phyloP scores from a whole-genome alignment of 164 flowering plant genomes.

The Nymphaea colorata region DNA sequence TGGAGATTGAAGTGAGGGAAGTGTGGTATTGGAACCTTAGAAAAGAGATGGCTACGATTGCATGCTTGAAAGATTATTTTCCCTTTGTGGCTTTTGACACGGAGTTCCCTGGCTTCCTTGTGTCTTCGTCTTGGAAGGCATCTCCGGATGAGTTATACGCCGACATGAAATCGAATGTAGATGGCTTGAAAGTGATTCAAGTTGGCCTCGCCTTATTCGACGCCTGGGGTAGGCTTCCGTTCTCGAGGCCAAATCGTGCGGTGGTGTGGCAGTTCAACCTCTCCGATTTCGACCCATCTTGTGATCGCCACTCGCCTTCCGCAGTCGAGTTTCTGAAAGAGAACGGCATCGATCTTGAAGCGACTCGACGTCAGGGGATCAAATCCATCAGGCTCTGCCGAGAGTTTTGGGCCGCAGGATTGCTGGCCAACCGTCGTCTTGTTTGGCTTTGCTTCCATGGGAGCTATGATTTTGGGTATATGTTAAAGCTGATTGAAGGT shows the following conservation, averaged over 20 bases:
- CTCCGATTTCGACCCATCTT: background rate
- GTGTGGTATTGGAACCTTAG: too few relatives aligned
- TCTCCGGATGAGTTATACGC: background rate
- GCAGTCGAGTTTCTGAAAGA: background rate
- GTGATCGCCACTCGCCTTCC: background rate
- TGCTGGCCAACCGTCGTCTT: background rate
- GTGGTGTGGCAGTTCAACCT: background rate
- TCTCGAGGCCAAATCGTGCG: background rate
- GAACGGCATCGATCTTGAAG: background rate
- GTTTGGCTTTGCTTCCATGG: background rate
- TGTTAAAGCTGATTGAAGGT: background rate
- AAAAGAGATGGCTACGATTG: too few relatives aligned
- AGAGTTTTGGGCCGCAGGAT: background rate
- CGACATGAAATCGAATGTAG: background rate
- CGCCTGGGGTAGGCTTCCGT: background rate
- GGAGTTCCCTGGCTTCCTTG: background rate
- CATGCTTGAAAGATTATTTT: background rate
- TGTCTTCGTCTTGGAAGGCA: background rate
- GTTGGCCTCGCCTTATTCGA: background rate
- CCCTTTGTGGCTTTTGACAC: background rate
- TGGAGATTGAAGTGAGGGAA: too few relatives aligned
- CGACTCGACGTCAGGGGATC: background rate
- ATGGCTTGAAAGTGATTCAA: background rate
- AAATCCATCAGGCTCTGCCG: background rate
- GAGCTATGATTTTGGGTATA: background rate